A percentile compares a stretch with the other conserved stretches of the same genome.
Conservation (phyloP, 352 stramenopile species). For the Globisporangium orthogonon region DNA sequence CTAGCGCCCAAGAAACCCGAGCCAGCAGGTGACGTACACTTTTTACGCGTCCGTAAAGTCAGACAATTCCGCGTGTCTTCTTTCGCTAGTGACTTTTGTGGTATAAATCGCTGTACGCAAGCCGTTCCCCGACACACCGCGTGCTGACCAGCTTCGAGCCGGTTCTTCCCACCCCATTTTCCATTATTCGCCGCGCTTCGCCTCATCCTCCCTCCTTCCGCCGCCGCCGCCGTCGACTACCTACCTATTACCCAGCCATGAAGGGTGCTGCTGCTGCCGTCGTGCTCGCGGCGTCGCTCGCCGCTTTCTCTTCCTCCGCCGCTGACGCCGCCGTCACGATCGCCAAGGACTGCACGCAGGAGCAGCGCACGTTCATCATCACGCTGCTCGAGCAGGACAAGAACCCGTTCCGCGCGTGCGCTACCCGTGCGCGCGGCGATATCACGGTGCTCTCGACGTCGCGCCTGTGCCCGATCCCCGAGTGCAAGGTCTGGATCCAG, state of each 20-base stretch:
- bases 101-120: too few relatives aligned
- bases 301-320: conserved; percentile 6
- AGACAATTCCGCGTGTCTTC: too few relatives aligned
- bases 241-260: conserved; percentile 14
- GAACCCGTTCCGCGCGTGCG: conserved; percentile 52
- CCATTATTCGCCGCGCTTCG: conserved; percentile 9
- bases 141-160: neutral
- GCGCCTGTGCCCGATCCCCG: conserved; percentile 40
- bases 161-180: neutral
- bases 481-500: conserved; percentile 45
- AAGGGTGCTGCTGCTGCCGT: conserved; percentile 25
- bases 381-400: conserved; percentile 49
- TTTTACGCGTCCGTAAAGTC: too few relatives aligned
- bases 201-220: neutral
- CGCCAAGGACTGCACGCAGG: conserved; percentile 44
- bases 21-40: too few relatives aligned
- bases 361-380: conserved; percentile 46
- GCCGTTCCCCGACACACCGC: too few relatives aligned
- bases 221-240: conserved; percentile 15
- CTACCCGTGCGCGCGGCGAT: conserved; percentile 37
- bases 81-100: too few relatives aligned
- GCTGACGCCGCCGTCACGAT: conserved; percentile 6
- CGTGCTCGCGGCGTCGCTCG: conserved; percentile 9
- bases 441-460: conserved; percentile 43
- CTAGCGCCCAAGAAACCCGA: too few relatives aligned